Evolutionary conservation across 78 protist species (phyloP).

Genomic region (Dictyostelium capitatum): DNA sequence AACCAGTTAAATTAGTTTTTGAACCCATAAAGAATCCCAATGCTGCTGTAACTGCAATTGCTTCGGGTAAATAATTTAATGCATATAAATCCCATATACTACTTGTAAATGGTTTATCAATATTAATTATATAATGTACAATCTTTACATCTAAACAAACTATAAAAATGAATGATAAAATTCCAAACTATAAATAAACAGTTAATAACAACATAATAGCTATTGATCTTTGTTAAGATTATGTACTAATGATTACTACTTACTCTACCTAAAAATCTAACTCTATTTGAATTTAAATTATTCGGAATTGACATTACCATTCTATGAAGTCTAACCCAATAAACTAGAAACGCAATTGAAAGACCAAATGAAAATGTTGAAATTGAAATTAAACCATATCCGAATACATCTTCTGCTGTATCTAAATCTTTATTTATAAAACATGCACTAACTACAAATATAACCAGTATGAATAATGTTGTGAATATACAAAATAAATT

Average conservation of each 20-base stretch:
- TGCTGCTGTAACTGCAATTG: conserved; percentile 66
- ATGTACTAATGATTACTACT: neutral
- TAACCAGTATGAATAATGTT: conserved; percentile 8
- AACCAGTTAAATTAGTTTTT: neutral
- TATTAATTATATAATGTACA: conserved; percentile 52
- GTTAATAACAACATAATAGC: neutral
- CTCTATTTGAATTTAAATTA: neutral
- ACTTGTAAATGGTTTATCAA: conserved; percentile 22
- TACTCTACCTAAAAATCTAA: conserved; percentile 24
- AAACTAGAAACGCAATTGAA: conserved; percentile 59
- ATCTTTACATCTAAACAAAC: conserved; percentile 69
- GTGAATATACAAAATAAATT: conserved; percentile 65
- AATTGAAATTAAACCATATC: conserved; percentile 34
- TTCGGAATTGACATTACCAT: conserved; percentile 36
- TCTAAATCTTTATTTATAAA: conserved; percentile 7
- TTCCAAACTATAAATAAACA: neutral
- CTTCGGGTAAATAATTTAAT: conserved; percentile 73
- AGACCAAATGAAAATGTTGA: conserved; percentile 50
- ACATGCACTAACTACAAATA: conserved; percentile 46
- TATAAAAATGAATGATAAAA: conserved; percentile 52
- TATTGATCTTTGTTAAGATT: neutral
- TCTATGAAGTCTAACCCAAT: conserved; percentile 56
- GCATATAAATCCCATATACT: conserved; percentile 71
- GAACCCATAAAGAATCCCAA: conserved; percentile 41
- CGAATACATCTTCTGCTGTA: conserved; percentile 45